Base-by-base conservation (phyloP, 129 eudicot species). In the Chrysanthemum makinoi region DNA sequence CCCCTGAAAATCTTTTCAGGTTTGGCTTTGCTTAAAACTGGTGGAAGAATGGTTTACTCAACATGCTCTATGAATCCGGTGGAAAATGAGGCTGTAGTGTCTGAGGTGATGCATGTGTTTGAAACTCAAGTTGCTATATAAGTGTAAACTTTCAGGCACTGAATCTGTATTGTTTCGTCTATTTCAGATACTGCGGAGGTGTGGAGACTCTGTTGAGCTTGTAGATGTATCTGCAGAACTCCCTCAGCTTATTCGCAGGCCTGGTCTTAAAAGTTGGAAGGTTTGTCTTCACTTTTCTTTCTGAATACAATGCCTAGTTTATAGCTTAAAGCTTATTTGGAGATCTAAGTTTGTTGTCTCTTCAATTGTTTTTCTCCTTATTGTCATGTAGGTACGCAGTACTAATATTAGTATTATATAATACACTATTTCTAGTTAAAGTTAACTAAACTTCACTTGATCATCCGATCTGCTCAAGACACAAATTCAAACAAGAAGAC, bases 31-130 rank as follows among this genome's bases (percentile, higher is more conserved):
- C 97, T 95, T 70, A 95, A 86, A 81, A 88, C 77, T 77, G 99
- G 97, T 72, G 99, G 99, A 55, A 86, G 85, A 81, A 95, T 95
- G 96, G 96, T 95, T 48, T 95, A 95, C 83, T 95, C 99, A 56
- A 95, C 99, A 24, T 95, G 99, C 86, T 95, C 99, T 50, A 90
- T 95, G 99, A 95, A 95, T 84, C 99, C 99, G 35, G 88, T 95
- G 71, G 99, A 95, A 76, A 86, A 95, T 48, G 99, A 95, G 89
- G 99, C 99, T 77, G 99, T 95, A 24, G 96, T 95, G 30, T 96
- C 99, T 43, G 99, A 95, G 97, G 99, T 95, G 80, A 70, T 24
- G 14, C 60, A 67, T 57, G 28, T 56, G 1, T 58, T 67, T 67
- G 73, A 55, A 68, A 55, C 33, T 75, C 78, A 74, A 65, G 22